These are phyloP conservation scores for Rhodomyrtus tomentosa DNA, from an alignment of 345 rosid species.

Conservation along the genomic window DNA sequence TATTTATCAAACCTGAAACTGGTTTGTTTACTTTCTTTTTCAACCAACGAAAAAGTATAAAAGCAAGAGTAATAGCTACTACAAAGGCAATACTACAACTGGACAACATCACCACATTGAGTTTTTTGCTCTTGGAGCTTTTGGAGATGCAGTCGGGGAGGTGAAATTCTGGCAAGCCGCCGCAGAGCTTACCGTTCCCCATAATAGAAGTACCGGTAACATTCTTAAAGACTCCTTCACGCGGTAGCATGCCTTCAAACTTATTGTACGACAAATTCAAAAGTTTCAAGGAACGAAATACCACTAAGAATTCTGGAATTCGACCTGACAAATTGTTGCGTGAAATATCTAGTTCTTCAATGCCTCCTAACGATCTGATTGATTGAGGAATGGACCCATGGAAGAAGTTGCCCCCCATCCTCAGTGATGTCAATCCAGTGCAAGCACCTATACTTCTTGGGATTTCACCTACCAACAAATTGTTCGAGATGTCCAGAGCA, in stretches of 20 bases:
- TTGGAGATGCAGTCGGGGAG: neutral
- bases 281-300: neutral
- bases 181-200: neutral
- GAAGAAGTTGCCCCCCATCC: neutral
- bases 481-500: rapidly evolving
- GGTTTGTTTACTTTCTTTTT: neutral
- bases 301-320: neutral
- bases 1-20: neutral
- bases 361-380: neutral
- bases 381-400: neutral
- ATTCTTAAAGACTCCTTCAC: neutral
- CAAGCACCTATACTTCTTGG: neutral
- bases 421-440: too few species aligned
- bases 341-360: neutral
- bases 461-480: neutral
- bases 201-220: neutral
- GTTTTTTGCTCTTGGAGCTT: neutral
- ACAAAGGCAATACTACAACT: too few species aligned
- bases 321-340: neutral
- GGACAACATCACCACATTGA: neutral
- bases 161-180: neutral
- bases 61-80: neutral
- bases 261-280: neutral
- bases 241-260: neutral
- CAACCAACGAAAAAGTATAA: neutral